Evolutionary conservation across 169 alveolate species (phyloP).

Genomic region (Perkinsus olseni): DNA sequence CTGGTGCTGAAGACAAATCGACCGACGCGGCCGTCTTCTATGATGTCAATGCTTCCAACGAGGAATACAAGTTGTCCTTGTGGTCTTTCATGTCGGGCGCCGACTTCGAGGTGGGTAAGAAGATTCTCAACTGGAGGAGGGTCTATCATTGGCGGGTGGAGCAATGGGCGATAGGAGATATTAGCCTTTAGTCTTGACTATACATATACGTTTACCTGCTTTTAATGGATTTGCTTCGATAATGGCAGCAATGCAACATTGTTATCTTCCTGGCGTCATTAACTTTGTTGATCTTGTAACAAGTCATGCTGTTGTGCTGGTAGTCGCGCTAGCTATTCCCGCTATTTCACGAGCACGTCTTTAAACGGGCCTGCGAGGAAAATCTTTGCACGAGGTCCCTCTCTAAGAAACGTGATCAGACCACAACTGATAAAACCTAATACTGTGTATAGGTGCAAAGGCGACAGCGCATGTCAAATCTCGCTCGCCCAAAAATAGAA

Average conservation of each 20-base stretch:
- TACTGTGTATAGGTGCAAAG: too few relatives aligned
- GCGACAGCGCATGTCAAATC: background rate
- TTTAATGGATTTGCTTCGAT: background rate
- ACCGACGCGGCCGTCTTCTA: background rate
- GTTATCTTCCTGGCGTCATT: too few relatives aligned
- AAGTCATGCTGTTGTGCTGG: too few relatives aligned
- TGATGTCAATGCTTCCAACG: background rate
- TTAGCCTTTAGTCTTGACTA: background rate
- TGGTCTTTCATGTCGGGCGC: background rate
- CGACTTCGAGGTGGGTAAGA: background rate
- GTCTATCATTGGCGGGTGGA: background rate
- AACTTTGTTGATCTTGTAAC: too few relatives aligned
- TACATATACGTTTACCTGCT: background rate
- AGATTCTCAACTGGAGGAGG: background rate
- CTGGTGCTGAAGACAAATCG: background rate
- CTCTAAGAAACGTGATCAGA: too few relatives aligned
- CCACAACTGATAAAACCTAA: too few relatives aligned
- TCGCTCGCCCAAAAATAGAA: background rate
- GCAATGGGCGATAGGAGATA: background rate
- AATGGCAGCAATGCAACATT: too few relatives aligned
- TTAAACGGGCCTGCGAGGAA: too few relatives aligned
- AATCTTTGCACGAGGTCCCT: too few relatives aligned
- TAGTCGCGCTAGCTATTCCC: too few relatives aligned
- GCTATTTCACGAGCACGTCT: too few relatives aligned
- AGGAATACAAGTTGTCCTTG: background rate